Conservation (phyloP, 2,329 filamentous ascomycete genomes). For the Diaporthe australafricana region DNA sequence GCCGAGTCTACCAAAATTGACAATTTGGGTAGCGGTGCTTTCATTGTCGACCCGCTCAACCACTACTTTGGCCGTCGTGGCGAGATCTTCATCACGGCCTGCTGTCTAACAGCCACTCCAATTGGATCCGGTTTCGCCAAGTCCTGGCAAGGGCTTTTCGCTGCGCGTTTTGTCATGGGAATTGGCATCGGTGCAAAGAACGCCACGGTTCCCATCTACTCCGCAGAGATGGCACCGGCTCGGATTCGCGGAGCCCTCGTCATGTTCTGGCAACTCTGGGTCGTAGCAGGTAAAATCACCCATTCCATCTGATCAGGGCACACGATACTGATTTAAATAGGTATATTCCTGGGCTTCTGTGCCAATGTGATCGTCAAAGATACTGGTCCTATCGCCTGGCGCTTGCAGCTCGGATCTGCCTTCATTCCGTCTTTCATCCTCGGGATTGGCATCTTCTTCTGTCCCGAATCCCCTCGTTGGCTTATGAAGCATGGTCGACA, state of each 20-base stretch:
- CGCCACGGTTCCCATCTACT: constrained; percentile 36
- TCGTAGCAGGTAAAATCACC: constrained; percentile 25
- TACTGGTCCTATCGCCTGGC: constrained; percentile 66
- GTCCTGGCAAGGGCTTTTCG: constrained; percentile 78
- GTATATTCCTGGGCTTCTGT: constrained; percentile 71
- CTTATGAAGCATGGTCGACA: constrained; percentile 75
- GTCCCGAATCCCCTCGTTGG: constrained; percentile 75
- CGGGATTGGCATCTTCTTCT: constrained; percentile 70
- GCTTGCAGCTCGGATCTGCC: constrained; percentile 72
- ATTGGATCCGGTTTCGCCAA: constrained; percentile 79
- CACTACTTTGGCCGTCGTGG: constrained; percentile 58
- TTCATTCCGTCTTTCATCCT: constrained; percentile 71
- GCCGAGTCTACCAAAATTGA: constrained; percentile 44
- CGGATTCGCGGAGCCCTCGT: constrained; percentile 36
- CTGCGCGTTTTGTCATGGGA: constrained; percentile 66
- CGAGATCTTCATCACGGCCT: constrained; percentile 80
- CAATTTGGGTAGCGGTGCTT: constrained; percentile 45
- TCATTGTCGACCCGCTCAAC: constrained; percentile 66
- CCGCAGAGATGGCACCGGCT: constrained; percentile 36
- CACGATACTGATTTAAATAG: background rate
- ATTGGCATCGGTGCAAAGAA: constrained; percentile 37
- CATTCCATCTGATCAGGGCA: background rate
- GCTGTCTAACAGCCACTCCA: constrained; percentile 77
- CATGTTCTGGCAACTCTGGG: constrained; percentile 38
- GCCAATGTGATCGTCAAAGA: constrained; percentile 69